Percentiles rank a stretch among this genome's conserved stretches.
phyloP scores from a whole-genome alignment of 768 basidiomycete genomes.

The Mycena olivaceomarginata region DNA sequence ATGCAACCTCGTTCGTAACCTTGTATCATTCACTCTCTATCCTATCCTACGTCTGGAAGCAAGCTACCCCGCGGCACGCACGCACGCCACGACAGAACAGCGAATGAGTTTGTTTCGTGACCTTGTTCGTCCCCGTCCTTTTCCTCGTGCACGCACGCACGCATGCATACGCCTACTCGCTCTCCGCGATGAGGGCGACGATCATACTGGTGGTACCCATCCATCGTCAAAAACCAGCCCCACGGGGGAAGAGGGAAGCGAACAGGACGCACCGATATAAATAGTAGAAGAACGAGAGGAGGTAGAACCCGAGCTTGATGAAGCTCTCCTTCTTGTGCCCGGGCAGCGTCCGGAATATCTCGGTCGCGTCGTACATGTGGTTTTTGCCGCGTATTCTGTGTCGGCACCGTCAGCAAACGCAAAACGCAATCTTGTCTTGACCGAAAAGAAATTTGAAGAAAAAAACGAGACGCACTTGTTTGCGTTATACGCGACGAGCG shows the following conservation, averaged over 20 bases:
- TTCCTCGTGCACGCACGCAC: no score
- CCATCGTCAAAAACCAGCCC: neutral
- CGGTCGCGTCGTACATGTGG: slow-evolving; percentile 99
- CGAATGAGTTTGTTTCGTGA: slow-evolving; percentile 41
- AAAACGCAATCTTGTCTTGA: no score
- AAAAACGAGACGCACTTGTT: slow-evolving; percentile 84
- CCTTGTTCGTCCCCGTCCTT: neutral
- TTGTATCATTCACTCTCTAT: slow-evolving; percentile 28
- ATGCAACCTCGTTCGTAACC: neutral
- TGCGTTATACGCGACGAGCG: slow-evolving; percentile 91
- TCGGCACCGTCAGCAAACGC: slow-evolving; percentile 1
- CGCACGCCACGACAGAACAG: slow-evolving; percentile 22
- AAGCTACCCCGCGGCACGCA: neutral
- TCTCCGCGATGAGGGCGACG: slow-evolving; percentile 89
- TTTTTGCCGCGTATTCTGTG: slow-evolving; percentile 91
- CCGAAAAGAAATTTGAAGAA: neutral
- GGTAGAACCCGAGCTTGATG: slow-evolving; percentile 95
- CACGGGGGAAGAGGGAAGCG: slow-evolving; percentile 2
- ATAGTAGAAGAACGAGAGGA: slow-evolving; percentile 94
- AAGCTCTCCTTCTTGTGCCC: slow-evolving; percentile 98
- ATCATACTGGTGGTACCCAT: slow-evolving; percentile 77
- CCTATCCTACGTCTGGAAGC: slow-evolving; percentile 17
- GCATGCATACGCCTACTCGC: slow-evolving; percentile 69
- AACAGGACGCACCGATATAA: slow-evolving; percentile 83
- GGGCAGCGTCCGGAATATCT: slow-evolving; percentile 96